These are phyloP conservation scores for Pleoardoris graminearum DNA, from an alignment of 2,329 filamentous ascomycete genomes.

Conservation along the genomic window DNA sequence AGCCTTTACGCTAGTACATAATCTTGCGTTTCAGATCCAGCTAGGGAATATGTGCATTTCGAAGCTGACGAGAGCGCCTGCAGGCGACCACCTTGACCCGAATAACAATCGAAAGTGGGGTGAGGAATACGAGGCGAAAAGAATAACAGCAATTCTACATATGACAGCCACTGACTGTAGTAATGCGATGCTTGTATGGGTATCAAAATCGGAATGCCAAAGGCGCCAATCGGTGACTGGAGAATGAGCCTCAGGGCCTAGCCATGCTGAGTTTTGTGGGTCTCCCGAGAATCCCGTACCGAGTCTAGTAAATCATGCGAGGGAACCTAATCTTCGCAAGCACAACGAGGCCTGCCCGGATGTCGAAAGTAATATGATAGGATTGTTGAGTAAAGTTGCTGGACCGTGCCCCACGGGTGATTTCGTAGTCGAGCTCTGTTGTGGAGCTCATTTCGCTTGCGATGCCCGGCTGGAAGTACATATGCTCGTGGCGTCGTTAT, in stretches of 20 bases:
- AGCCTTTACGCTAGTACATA: slow-evolving; percentile 9
- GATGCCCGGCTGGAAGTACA: slow-evolving; percentile 27
- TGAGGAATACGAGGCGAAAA: neutral
- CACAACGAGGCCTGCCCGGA: slow-evolving; percentile 18
- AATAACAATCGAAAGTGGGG: slow-evolving; percentile 20
- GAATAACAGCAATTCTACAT: slow-evolving; percentile 22
- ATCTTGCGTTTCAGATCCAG: slow-evolving; percentile 14
- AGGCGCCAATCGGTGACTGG: slow-evolving; percentile 18
- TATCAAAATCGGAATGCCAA: slow-evolving; percentile 17
- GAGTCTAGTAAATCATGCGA: slow-evolving; percentile 16
- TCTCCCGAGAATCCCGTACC: slow-evolving; percentile 10
- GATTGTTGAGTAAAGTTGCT: slow-evolving; percentile 34
- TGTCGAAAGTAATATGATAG: slow-evolving; percentile 39
- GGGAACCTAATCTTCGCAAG: slow-evolving; percentile 15
- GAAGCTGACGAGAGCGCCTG: slow-evolving; percentile 26
- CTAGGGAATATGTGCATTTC: slow-evolving; percentile 8
- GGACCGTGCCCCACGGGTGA: slow-evolving; percentile 29
- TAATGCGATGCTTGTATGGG: slow-evolving; percentile 18
- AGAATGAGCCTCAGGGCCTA: slow-evolving; percentile 14
- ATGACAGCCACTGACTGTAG: slow-evolving; percentile 22
- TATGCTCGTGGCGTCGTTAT: slow-evolving; percentile 26
- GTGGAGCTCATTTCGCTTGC: slow-evolving; percentile 47
- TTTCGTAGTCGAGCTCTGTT: slow-evolving; percentile 29
- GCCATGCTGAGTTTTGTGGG: slow-evolving; percentile 23
- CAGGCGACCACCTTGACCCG: slow-evolving; percentile 21